Percentiles rank a stretch among this genome's conserved stretches.
phyloP scores from a whole-genome alignment of 2,329 filamentous ascomycete species.

The Bipolaris gigantea region DNA sequence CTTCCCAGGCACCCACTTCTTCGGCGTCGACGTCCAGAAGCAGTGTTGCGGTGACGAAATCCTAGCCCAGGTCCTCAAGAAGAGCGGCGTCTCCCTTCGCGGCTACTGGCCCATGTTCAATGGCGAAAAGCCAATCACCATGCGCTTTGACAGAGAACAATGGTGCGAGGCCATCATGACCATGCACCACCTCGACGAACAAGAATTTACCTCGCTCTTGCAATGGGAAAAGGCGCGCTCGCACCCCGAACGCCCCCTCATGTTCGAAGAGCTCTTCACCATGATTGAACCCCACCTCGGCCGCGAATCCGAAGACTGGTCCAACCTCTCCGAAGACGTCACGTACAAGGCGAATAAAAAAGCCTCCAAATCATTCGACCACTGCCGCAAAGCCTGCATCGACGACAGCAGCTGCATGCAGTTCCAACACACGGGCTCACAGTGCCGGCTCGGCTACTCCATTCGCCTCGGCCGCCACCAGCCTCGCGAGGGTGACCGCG shows the following conservation, averaged over 20 bases:
- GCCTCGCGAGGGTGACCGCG: constrained; percentile 21
- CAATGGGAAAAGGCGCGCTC: constrained; percentile 33
- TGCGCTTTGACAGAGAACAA: constrained; percentile 45
- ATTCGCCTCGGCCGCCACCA: constrained; percentile 37
- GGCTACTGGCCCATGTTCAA: constrained; percentile 52
- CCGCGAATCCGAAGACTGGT: constrained; percentile 35
- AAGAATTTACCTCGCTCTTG: constrained; percentile 33
- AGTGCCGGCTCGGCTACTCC: constrained; percentile 33
- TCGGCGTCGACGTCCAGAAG: constrained; percentile 39
- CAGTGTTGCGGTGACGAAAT: constrained; percentile 46
- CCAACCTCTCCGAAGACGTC: constrained; percentile 38
- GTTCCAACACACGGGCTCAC: constrained; percentile 34
- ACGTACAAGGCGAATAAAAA: constrained; percentile 22
- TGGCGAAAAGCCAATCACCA: constrained; percentile 45
- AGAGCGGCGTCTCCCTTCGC: constrained; percentile 40
- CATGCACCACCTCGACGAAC: constrained; percentile 39
- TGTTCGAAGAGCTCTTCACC: constrained; percentile 40
- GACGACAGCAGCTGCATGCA: constrained; percentile 38
- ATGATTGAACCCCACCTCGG: constrained; percentile 33
- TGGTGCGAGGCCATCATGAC: constrained; percentile 51
- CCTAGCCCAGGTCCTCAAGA: constrained; percentile 43
- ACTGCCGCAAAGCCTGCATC: constrained; percentile 34
- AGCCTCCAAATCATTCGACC: constrained; percentile 30
- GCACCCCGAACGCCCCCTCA: constrained; percentile 31
- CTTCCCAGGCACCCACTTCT: constrained; percentile 39